phyloP scores from a whole-genome alignment of 2,329 filamentous ascomycete genomes.

The Aureobasidium mangrovei region DNA sequence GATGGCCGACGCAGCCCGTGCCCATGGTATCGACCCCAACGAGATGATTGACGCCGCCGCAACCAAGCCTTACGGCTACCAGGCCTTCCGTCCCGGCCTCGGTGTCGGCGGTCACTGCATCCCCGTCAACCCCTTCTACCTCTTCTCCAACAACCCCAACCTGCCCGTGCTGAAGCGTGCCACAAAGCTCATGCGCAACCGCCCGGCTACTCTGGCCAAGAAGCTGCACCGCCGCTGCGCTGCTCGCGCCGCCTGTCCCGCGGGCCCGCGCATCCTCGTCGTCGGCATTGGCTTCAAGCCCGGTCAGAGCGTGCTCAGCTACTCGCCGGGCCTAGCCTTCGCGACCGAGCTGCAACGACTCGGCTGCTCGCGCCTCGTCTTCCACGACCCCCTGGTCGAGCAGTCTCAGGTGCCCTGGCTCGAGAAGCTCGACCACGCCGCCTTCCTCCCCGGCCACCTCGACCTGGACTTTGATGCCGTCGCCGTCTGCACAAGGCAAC shows the following conservation, averaged over 20 bases:
- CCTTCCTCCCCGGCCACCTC: conserved; percentile 14
- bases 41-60: conserved; percentile 17
- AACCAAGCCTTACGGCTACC: conserved; percentile 40
- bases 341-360: conserved; percentile 15
- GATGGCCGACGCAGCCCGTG: conserved; percentile 17
- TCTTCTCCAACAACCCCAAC: conserved; percentile 37
- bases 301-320: conserved; percentile 17
- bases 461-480: conserved; percentile 17
- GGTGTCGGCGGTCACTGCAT: conserved; percentile 51
- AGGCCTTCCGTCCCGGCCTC: conserved; percentile 39
- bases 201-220: conserved; percentile 27
- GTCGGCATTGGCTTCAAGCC: conserved; percentile 20
- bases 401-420: conserved; percentile 17
- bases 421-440: conserved; percentile 15
- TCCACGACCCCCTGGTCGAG: conserved; percentile 18
- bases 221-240: conserved; percentile 15
- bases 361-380: conserved; percentile 16
- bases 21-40: conserved; percentile 17
- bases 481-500: conserved; percentile 18
- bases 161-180: conserved; percentile 41
- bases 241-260: neutral
- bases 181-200: conserved; percentile 36
- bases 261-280: conserved; percentile 16
- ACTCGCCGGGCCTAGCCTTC: conserved; percentile 18
- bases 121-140: conserved; percentile 47